phyloP scores from a whole-genome alignment of 331 rosid genomes.

The Telfairia occidentalis region DNA sequence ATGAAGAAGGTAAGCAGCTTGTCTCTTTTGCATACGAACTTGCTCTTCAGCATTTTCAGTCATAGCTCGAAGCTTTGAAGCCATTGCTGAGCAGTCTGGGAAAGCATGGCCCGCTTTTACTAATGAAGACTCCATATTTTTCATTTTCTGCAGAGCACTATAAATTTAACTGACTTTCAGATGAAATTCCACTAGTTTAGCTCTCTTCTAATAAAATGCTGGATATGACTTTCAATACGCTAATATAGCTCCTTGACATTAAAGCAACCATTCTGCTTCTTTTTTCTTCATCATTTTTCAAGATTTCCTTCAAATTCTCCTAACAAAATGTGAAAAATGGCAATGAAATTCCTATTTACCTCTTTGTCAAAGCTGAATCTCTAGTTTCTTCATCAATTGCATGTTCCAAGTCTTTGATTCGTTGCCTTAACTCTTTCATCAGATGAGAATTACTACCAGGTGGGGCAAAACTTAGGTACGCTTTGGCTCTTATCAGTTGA shows the following conservation, averaged over 20 bases:
- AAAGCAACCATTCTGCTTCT: background rate
- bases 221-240: background rate
- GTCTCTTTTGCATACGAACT: conserved; percentile 40
- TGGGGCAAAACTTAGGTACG: conserved; percentile 53
- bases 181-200: conserved; percentile 14
- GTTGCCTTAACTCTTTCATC: conserved; percentile 69
- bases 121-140: conserved; percentile 68
- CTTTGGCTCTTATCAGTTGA: conserved; percentile 77
- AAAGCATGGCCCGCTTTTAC: conserved; percentile 54
- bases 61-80: conserved; percentile 81
- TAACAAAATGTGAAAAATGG: background rate
- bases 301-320: background rate
- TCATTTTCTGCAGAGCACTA: conserved; percentile 94
- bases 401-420: conserved; percentile 67
- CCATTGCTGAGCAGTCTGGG: conserved; percentile 75
- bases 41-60: conserved; percentile 60
- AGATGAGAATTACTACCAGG: conserved; percentile 57
- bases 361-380: conserved; percentile 65
- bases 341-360: conserved; percentile 34
- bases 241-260: background rate
- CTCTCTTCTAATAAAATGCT: background rate
- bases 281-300: background rate
- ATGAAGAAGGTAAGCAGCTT: conserved; percentile 50
- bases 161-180: conserved; percentile 44
- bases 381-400: conserved; percentile 46